Conservation (phyloP, 352 stramenopile genomes). For the Discostella stelligera region DNA sequence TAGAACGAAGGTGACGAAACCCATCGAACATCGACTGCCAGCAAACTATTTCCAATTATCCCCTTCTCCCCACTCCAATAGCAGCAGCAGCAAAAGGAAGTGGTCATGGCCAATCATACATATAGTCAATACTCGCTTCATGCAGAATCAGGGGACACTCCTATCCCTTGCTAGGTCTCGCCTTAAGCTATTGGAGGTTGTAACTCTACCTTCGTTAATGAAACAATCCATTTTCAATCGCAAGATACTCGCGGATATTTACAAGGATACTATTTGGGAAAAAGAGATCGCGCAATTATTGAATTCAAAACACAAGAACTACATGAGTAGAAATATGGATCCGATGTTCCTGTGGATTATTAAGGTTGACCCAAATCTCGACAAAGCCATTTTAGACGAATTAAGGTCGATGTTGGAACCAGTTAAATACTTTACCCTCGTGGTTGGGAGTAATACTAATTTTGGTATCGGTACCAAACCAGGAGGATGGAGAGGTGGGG, state of each 20-base stretch:
- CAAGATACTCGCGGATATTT: slow-evolving; percentile 12
- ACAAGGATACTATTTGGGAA: slow-evolving; percentile 28
- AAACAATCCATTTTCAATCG: slow-evolving; percentile 28
- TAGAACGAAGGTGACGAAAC: background rate
- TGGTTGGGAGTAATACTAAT: slow-evolving; percentile 46
- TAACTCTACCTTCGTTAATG: slow-evolving; percentile 36
- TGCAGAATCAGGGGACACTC: slow-evolving; percentile 41
- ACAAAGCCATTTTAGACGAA: slow-evolving; percentile 28
- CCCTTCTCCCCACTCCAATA: background rate
- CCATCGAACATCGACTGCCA: background rate
- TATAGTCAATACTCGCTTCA: slow-evolving; percentile 49
- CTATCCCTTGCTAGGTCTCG: slow-evolving; percentile 26
- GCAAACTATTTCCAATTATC: slow-evolving; percentile 7
- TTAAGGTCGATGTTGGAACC: slow-evolving; percentile 31
- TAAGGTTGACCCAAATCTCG: slow-evolving; percentile 45
- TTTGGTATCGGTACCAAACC: slow-evolving; percentile 38
- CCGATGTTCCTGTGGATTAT: slow-evolving; percentile 49
- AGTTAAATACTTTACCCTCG: slow-evolving; percentile 28
- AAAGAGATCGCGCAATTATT: background rate
- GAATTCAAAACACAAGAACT: background rate
- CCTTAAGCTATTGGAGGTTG: slow-evolving; percentile 42
- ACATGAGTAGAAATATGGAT: slow-evolving; percentile 1
- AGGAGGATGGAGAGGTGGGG: slow-evolving; percentile 42
- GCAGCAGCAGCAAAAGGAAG: too few species aligned
- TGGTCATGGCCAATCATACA: slow-evolving; percentile 51